Evolutionary conservation across 140 eudicot species (phyloP).

Genomic region (Bidens hawaiensis): DNA sequence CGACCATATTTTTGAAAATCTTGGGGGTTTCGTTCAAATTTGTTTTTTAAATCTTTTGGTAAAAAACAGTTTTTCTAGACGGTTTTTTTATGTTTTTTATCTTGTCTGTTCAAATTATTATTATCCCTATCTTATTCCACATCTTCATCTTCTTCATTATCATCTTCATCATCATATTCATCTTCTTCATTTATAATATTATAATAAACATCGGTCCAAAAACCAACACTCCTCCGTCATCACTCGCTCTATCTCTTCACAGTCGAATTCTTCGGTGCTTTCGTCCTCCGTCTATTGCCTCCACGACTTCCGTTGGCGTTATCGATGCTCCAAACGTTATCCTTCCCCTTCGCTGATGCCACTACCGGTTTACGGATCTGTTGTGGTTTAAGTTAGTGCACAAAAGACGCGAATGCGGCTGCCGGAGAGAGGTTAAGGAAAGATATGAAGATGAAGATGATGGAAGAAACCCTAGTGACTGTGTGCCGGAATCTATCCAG

Average conservation of each 20-base stretch:
- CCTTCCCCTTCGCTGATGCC: constrained; percentile 52
- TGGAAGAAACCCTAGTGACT: constrained; percentile 16
- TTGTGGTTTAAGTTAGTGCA: constrained; percentile 22
- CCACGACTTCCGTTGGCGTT: constrained; percentile 44
- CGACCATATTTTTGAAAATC: too few species aligned
- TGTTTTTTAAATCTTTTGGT: too few species aligned
- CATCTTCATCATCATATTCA: too few species aligned
- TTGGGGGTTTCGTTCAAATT: too few species aligned
- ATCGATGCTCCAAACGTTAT: constrained; percentile 89
- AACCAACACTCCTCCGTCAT: constrained; percentile 43
- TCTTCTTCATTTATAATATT: too few species aligned
- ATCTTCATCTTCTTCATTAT: too few species aligned
- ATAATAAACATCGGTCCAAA: constrained; percentile 78
- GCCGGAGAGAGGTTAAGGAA: constrained; percentile 11
- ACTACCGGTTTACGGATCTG: constrained; percentile 14
- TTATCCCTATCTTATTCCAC: too few species aligned
- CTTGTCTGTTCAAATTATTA: too few species aligned
- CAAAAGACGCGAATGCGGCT: constrained; percentile 24
- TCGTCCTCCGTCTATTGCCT: constrained; percentile 36
- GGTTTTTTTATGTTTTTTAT: too few species aligned
- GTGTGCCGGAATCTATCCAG: constrained; percentile 11
- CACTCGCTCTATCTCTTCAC: constrained; percentile 16
- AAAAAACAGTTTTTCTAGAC: too few species aligned
- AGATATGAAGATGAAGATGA: constrained; percentile 18
- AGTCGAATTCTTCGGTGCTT: constrained; percentile 8